These are phyloP conservation scores for Nicotiana attenuata DNA, from an alignment of 257 asterid species.

Conservation along the genomic window DNA sequence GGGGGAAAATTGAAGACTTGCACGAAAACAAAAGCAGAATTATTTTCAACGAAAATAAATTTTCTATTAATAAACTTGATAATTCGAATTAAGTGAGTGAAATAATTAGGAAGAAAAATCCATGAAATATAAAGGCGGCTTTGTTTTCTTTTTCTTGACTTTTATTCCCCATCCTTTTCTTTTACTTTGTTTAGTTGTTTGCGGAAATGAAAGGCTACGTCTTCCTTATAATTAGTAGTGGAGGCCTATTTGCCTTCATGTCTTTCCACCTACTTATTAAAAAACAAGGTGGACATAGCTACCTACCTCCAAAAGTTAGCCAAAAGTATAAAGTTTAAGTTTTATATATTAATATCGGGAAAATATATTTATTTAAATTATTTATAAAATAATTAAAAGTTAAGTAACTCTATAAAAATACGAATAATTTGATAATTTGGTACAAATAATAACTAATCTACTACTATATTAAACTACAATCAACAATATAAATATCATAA, in stretches of 20 bases:
- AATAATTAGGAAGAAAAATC: neutral
- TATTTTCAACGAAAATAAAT: neutral
- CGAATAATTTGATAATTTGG: neutral
- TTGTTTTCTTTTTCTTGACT: neutral
- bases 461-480: neutral
- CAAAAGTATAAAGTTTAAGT: neutral
- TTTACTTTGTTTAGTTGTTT: neutral
- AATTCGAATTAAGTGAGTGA: neutral
- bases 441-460: neutral
- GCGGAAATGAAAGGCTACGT: neutral
- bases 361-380: neutral
- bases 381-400: too few species aligned
- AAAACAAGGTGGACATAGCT: too few species aligned
- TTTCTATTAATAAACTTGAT: neutral
- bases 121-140: neutral
- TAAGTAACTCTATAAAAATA: neutral
- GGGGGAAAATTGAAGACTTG: neutral
- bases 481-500: neutral
- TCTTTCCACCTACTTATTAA: too few species aligned
- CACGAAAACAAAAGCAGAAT: neutral
- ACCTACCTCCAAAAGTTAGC: too few species aligned
- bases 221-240: neutral
- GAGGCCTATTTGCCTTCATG: neutral
- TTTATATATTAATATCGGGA: neutral
- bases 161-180: neutral